Percentiles rank a stretch among this genome's conserved stretches.
These are phyloP conservation scores for Scedosporium boydii DNA, from an alignment of 2,329 filamentous ascomycete genomes.

Conservation along the genomic window DNA sequence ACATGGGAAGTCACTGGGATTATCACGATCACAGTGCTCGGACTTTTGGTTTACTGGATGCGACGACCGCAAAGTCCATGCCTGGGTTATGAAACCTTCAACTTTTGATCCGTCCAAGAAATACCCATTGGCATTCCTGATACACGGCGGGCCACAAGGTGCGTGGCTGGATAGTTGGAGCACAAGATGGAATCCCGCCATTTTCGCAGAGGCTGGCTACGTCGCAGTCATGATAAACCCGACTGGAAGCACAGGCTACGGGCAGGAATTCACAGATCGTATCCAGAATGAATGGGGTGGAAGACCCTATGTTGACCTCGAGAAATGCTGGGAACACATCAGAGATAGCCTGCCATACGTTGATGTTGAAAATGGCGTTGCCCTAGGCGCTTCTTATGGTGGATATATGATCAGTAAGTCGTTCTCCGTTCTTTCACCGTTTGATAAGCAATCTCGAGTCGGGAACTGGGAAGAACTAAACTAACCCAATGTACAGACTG, in stretches of 20 bases:
- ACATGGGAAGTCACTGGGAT: constrained; percentile 56
- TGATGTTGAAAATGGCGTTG: constrained; percentile 60
- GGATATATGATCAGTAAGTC: constrained; percentile 63
- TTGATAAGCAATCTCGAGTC: constrained; percentile 8
- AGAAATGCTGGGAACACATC: constrained; percentile 67
- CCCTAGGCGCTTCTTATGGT: constrained; percentile 65
- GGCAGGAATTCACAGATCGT: constrained; percentile 65
- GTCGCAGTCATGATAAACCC: constrained; percentile 75
- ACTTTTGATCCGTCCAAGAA: constrained; percentile 58
- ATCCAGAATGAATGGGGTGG: constrained; percentile 80
- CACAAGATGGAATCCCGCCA: constrained; percentile 76
- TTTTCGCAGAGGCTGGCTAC: constrained; percentile 83
- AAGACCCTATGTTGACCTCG: constrained; percentile 73
- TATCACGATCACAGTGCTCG: constrained; percentile 52
- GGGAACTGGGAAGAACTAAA: neutral
- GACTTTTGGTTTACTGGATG: constrained; percentile 43
- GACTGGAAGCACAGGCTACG: constrained; percentile 75
- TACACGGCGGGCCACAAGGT: constrained; percentile 76
- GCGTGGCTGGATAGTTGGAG: constrained; percentile 70
- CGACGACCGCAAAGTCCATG: constrained; percentile 56
- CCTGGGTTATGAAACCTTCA: constrained; percentile 54
- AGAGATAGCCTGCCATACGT: constrained; percentile 55
- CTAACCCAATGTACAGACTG: constrained; percentile 44
- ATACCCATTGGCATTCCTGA: constrained; percentile 70
- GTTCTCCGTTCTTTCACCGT: constrained; percentile 6